Base-by-base conservation (phyloP, 2,329 filamentous ascomycete species). In the Fusarium sp. region DNA sequence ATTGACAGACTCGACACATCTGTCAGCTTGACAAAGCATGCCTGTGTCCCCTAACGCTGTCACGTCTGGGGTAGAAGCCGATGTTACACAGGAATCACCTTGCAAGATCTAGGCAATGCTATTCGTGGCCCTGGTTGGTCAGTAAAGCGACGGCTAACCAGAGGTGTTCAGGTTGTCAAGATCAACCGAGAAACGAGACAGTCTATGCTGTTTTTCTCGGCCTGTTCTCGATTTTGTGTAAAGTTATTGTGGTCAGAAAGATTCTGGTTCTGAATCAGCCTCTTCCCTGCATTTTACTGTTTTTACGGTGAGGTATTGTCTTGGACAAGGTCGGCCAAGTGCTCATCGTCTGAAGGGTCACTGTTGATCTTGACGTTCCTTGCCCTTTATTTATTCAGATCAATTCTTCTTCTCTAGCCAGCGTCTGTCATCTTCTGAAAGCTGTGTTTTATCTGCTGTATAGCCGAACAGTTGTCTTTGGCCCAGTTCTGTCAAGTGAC, bases 11-110 rank as follows among this genome's bases (percentile, higher is more conserved):
- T 39, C 48, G 42, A 51, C 35, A 44, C 33, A 35, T 57, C 50
- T 57, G 59, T 53, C 65, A 65, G 52, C 54, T 61, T 67, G 61
- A 68, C 53, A 63, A 65, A 68, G 38, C 43, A 57, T 44, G 37
- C 37, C n/a, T 41, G 39, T 63, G 36, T 32, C 25, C 38, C 43
- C 32, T 41, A 15, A 49, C 38, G 46, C 19, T 17, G 57, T 59
- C 53, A 36, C 46, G 43, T 47, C 44, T 65, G 42, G 49, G 42
- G 56, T 44, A 56, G 60, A 53, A 49, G 56, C 43, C 48, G 49
- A 63, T 21, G 54, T 14, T 55, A 53, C 49, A 67, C 57, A 46
- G 6, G 25, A 37, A 15, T 11, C 25, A 41, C 48, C n/a, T 27
- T 53, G 49, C 46, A 51, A 53, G 45, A 50, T 54, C 33, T 38